Percentiles rank a stretch among this genome's conserved stretches.
Evolutionary conservation across 2,329 filamentous ascomycete genomes (phyloP).

Genomic region (Didymellaceae sp.): DNA sequence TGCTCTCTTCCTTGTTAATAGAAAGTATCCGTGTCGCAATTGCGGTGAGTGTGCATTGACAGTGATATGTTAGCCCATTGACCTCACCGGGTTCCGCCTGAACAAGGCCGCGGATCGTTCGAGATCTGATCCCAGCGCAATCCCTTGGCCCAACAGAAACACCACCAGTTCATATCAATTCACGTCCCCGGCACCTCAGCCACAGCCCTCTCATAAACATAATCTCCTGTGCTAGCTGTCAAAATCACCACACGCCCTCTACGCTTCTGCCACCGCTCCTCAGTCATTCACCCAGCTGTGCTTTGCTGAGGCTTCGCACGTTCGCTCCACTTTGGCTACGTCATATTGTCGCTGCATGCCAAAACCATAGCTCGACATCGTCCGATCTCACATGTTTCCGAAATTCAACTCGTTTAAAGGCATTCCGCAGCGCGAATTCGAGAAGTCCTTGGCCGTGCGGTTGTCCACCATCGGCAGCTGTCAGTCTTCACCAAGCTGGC

Average conservation of each 20-base stretch:
- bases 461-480: constrained; percentile 12
- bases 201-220: constrained; percentile 5
- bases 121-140: constrained; percentile 31
- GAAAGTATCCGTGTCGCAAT: constrained; percentile 6
- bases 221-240: neutral
- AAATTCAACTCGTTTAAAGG: constrained; percentile 28
- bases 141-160: constrained; percentile 42
- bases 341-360: constrained; percentile 33
- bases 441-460: constrained; percentile 37
- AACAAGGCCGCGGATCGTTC: constrained; percentile 27
- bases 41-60: constrained; percentile 24
- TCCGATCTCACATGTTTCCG: constrained; percentile 38
- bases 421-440: constrained; percentile 36
- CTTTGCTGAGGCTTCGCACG: constrained; percentile 8
- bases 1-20: constrained; percentile 15
- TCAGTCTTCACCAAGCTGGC: constrained; percentile 11
- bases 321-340: constrained; percentile 27
- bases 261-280: neutral
- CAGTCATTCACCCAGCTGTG: constrained; percentile 8
- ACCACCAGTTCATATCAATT: constrained; percentile 13
- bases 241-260: constrained; percentile 5
- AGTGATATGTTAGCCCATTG: constrained; percentile 20
- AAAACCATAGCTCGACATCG: constrained; percentile 23
- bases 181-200: constrained; percentile 9
- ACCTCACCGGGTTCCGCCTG: constrained; percentile 17